Evolutionary conservation across 2,329 filamentous ascomycete genomes (phyloP).

Genomic region (Erysiphe pulchra): DNA sequence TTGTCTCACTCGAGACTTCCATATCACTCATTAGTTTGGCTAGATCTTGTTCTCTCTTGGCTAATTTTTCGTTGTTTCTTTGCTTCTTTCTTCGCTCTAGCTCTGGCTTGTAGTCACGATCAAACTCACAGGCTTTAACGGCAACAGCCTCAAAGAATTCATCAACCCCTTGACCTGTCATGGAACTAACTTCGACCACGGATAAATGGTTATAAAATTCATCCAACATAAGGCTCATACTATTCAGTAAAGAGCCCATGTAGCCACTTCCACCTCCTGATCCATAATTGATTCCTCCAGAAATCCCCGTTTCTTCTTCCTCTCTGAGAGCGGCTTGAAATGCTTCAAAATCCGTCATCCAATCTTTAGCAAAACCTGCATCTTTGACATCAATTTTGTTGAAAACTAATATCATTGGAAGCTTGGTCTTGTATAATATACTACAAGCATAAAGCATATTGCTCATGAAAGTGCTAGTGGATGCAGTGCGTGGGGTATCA

Average conservation of each 20-base stretch:
- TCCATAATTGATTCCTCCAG: constrained; percentile 43
- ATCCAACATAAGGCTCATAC: constrained; percentile 91
- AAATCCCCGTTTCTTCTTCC: constrained; percentile 56
- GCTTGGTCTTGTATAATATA: constrained; percentile 93
- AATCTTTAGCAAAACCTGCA: constrained; percentile 76
- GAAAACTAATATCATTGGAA: constrained; percentile 97
- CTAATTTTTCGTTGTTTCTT: constrained; percentile 49
- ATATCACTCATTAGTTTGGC: constrained; percentile 91
- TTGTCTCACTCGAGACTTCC: constrained; percentile 24
- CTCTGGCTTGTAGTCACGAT: constrained; percentile 76
- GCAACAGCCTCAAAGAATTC: constrained; percentile 83
- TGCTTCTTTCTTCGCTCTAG: constrained; percentile 53
- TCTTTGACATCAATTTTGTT: constrained; percentile 97
- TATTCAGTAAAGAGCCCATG: constrained; percentile 87
- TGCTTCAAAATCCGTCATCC: constrained; percentile 97
- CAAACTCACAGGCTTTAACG: constrained; percentile 70
- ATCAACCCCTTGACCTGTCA: constrained; percentile 74
- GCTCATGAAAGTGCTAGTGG: constrained; percentile 94
- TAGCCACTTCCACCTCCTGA: constrained; percentile 60
- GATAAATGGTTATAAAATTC: constrained; percentile 91
- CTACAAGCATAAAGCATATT: constrained; percentile 99
- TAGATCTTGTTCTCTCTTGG: constrained; percentile 52
- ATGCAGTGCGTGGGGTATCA: constrained; percentile 79
- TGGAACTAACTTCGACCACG: constrained; percentile 78
- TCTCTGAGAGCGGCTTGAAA: constrained; percentile 67